phyloP scores from a whole-genome alignment of 2,329 filamentous ascomycete species.

The Penicillium olsonii region DNA sequence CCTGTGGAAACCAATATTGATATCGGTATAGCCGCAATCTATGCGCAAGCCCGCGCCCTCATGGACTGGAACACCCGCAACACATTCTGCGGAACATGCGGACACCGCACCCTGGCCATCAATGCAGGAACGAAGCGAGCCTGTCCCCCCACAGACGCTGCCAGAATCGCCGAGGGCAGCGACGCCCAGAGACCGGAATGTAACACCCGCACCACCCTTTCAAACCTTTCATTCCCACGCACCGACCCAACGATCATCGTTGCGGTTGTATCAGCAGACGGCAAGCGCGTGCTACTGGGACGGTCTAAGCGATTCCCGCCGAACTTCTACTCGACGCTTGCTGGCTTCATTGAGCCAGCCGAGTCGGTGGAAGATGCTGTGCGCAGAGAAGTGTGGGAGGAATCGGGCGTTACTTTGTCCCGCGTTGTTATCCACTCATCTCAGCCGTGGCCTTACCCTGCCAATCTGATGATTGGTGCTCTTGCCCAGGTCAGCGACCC shows the following conservation, averaged over 20 bases:
- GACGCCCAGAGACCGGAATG: constrained; percentile 63
- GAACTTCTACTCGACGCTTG: constrained; percentile 85
- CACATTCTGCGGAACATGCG: constrained; percentile 88
- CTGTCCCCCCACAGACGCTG: constrained; percentile 47
- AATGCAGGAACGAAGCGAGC: constrained; percentile 49
- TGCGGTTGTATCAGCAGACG: constrained; percentile 81
- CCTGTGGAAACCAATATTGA: background rate
- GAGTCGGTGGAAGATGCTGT: constrained; percentile 86
- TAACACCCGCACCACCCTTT: constrained; percentile 78
- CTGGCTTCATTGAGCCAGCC: constrained; percentile 81
- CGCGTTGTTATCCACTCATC: constrained; percentile 79
- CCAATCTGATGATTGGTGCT: constrained; percentile 82
- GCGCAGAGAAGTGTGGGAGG: constrained; percentile 82
- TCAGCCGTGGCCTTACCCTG: constrained; percentile 85
- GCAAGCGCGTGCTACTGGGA: constrained; percentile 76
- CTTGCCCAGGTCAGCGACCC: constrained; percentile 79
- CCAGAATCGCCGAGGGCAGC: constrained; percentile 30
- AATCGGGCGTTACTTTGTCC: constrained; percentile 74
- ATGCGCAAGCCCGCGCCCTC: constrained; percentile 82
- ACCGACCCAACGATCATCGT: constrained; percentile 96
- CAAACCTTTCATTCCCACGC: constrained; percentile 87
- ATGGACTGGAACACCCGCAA: constrained; percentile 95
- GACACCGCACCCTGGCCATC: constrained; percentile 68
- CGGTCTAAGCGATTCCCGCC: constrained; percentile 81
- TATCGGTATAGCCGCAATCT: constrained; percentile 70